These are phyloP conservation scores for Fraxinus nigra DNA, from an alignment of 305 asterid genomes.

Conservation along the genomic window DNA sequence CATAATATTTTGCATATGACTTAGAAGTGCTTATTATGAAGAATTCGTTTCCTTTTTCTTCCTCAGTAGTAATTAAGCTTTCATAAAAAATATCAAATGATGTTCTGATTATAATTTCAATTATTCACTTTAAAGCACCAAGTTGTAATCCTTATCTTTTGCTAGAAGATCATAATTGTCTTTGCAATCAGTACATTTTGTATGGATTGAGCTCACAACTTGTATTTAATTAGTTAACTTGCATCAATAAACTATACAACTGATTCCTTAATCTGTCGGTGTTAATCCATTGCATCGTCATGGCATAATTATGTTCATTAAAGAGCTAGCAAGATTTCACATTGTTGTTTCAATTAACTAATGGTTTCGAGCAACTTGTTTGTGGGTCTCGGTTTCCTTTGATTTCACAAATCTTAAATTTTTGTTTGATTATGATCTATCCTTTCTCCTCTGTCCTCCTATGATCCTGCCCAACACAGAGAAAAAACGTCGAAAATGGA, in stretches of 20 bases:
- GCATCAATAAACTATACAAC: not conserved
- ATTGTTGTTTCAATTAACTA: not conserved
- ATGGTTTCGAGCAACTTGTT: not conserved
- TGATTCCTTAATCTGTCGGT: not conserved
- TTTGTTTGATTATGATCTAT: not conserved
- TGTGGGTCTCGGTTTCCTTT: not conserved
- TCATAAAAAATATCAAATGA: not conserved
- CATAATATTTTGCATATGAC: not conserved
- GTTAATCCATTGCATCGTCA: not conserved
- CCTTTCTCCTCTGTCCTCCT: not conserved
- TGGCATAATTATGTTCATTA: not conserved
- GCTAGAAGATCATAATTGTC: not conserved
- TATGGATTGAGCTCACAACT: not conserved
- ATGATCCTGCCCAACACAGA: not conserved
- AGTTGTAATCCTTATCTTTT: not conserved
- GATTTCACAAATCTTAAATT: not conserved
- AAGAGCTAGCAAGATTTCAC: not conserved
- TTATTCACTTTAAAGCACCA: conserved; percentile 7
- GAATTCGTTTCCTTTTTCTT: not conserved
- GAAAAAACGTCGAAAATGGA: not conserved
- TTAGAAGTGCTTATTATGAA: not conserved
- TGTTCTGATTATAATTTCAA: not conserved
- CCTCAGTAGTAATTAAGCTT: not conserved
- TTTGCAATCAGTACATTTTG: not conserved
- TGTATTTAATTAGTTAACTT: not conserved